These are phyloP conservation scores for Psidium guajava DNA, from an alignment of 345 rosid species.

Conservation along the genomic window DNA sequence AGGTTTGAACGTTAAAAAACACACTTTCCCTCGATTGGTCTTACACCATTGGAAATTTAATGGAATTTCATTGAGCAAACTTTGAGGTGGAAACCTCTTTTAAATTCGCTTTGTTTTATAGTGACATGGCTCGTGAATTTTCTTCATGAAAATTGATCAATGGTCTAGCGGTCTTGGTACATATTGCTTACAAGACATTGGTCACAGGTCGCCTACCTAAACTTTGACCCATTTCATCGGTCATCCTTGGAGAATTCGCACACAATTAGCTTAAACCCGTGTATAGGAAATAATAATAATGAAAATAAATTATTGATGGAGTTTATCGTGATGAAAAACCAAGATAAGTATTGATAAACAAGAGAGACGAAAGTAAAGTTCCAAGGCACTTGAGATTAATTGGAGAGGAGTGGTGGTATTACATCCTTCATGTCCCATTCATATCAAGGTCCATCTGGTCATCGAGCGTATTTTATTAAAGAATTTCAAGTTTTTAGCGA, in stretches of 20 bases:
- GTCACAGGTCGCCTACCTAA: neutral
- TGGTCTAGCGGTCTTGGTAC: neutral
- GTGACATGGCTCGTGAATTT: neutral
- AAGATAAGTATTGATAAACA: neutral
- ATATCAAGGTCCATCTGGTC: rapidly evolving
- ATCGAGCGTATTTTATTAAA: neutral
- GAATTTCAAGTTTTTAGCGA: neutral
- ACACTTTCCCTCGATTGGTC: neutral
- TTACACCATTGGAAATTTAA: neutral
- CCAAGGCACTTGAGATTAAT: neutral
- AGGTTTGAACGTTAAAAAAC: neutral
- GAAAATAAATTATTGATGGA: neutral
- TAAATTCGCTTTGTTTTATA: neutral
- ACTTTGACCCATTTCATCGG: neutral
- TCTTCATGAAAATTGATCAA: neutral
- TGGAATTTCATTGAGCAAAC: neutral
- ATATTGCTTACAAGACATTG: neutral
- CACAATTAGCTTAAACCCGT: neutral
- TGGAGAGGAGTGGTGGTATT: neutral
- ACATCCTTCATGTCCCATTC: neutral
- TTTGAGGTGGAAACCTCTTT: neutral
- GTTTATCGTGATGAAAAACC: neutral
- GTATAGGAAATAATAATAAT: neutral
- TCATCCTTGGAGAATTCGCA: neutral
- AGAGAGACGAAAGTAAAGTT: neutral